Base-by-base conservation (phyloP, 2,329 filamentous ascomycete genomes). In the Gaeumannomyces tritici region DNA sequence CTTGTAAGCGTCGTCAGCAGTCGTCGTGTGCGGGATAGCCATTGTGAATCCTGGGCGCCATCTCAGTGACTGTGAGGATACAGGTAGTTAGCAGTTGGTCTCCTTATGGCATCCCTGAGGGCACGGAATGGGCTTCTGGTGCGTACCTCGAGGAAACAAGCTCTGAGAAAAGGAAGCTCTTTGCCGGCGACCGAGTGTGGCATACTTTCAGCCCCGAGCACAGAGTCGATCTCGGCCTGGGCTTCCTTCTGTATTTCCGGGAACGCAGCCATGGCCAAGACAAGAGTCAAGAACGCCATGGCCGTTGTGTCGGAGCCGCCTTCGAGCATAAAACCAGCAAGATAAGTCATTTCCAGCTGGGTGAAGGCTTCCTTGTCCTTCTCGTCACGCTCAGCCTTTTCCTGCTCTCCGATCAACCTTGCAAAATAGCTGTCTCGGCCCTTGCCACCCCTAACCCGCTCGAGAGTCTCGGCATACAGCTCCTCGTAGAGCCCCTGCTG, bases 281-380 rank as follows among this genome's bases (percentile, higher is more conserved):
- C 73, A 26, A 80, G 80, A 21, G 74, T 76, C 63, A 77, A 78
- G 26, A 82, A 71, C 0, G 77, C 79, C 18, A 75, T 77, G 0
- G 78, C 76, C 0, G 79, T 81, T 0, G 80, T 83, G 64, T 83
- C 80, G 5, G 74, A 80, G 31, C 80, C 76, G 13, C 79, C 80
- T 31, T 79, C 79, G 63, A 79, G 78, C 8, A 80, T 60, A 8
- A 65, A 65, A 0, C 66, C 64, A 69, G 77, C 73, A 7, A 79
- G 72, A 67, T 77, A 79, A 3, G 75, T 74, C 62, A 80, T 73
- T 64, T 79, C 72, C 15, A 72, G 72, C 21, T 74, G 71, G 0
- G 74, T 73, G 57, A 81, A 71, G 0, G 73, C 72, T 7, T 74
- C 71, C 21, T 70, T 35, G 11, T 15, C 33, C 15, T 68, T 59